These are phyloP conservation scores for Volvox carteri DNA, from an alignment of 163 green algal genomes.

Conservation along the genomic window DNA sequence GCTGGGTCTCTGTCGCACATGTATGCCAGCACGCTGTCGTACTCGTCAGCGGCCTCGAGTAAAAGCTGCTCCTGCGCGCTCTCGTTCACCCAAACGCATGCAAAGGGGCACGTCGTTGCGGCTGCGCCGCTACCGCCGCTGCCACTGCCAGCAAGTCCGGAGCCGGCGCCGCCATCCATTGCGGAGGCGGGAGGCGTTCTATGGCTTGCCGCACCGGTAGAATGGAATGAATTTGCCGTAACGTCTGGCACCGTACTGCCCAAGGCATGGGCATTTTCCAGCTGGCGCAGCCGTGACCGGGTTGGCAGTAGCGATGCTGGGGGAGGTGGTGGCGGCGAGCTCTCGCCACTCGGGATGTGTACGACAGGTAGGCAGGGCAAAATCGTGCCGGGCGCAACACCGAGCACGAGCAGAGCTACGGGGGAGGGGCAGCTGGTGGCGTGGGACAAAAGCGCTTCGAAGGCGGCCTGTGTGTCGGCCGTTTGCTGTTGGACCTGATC, in stretches of 20 bases:
- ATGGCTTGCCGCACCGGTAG: too few species aligned
- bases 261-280: too few species aligned
- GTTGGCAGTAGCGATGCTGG: neutral
- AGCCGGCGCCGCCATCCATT: too few species aligned
- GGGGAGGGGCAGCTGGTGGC: neutral
- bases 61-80: slow-evolving; percentile 6
- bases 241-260: too few species aligned
- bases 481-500: neutral
- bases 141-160: too few species aligned
- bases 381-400: neutral
- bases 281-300: neutral
- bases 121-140: too few species aligned
- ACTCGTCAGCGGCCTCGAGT: slow-evolving; percentile 4
- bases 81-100: slow-evolving; percentile 20
- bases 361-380: neutral
- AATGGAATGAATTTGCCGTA: too few species aligned
- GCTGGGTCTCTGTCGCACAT: slow-evolving; percentile 18
- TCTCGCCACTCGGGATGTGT: neutral
- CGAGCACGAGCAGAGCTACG: slow-evolving; percentile 17
- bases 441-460: neutral
- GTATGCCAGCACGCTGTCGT: slow-evolving; percentile 27
- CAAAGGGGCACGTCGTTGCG: slow-evolving; percentile 23
- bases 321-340: neutral
- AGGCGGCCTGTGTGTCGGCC: neutral
- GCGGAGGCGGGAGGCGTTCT: too few species aligned